phyloP scores from a whole-genome alignment of 1,284 basidiomycete genomes.

The Ganoderma boninense region DNA sequence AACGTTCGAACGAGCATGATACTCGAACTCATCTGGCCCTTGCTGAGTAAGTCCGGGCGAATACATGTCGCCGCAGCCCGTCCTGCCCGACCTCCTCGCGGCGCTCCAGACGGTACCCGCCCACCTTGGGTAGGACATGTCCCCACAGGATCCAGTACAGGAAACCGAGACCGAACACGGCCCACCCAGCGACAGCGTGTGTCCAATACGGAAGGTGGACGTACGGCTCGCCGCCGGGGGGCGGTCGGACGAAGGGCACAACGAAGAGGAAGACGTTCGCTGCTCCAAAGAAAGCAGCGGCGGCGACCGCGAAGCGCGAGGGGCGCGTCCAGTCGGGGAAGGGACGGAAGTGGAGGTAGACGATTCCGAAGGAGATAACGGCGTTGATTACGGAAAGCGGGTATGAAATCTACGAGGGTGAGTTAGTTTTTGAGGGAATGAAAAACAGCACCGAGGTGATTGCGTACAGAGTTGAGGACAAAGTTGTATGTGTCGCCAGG shows the following conservation, averaged over 20 bases:
- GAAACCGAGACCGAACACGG: constrained; percentile 57
- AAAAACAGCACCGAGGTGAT: constrained; percentile 31
- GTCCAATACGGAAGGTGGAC: constrained; percentile 67
- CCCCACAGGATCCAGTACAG: constrained; percentile 67
- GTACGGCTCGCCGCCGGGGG: constrained; percentile 52
- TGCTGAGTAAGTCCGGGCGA: neutral
- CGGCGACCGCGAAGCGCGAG: constrained; percentile 56
- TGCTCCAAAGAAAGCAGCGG: constrained; percentile 58
- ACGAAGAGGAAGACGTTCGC: constrained; percentile 65
- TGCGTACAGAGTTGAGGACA: constrained; percentile 13
- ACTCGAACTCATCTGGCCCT: neutral
- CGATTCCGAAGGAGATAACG: constrained; percentile 60
- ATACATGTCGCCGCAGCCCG: constrained; percentile 41
- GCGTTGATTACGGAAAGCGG: constrained; percentile 56
- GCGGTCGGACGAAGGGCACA: constrained; percentile 65
- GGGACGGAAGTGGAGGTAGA: constrained; percentile 49
- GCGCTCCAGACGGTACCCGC: constrained; percentile 56
- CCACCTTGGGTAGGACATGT: constrained; percentile 55
- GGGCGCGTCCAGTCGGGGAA: constrained; percentile 48
- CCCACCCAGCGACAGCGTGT: constrained; percentile 56
- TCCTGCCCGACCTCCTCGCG: constrained; percentile 57
- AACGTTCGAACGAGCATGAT: neutral
- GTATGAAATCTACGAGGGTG: constrained; percentile 54
- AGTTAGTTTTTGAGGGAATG: constrained; percentile 27
- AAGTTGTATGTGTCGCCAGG: constrained; percentile 48